Conservation (phyloP, 2,329 filamentous ascomycete species). For the Pseudopyrenochaeta lycopersici region DNA sequence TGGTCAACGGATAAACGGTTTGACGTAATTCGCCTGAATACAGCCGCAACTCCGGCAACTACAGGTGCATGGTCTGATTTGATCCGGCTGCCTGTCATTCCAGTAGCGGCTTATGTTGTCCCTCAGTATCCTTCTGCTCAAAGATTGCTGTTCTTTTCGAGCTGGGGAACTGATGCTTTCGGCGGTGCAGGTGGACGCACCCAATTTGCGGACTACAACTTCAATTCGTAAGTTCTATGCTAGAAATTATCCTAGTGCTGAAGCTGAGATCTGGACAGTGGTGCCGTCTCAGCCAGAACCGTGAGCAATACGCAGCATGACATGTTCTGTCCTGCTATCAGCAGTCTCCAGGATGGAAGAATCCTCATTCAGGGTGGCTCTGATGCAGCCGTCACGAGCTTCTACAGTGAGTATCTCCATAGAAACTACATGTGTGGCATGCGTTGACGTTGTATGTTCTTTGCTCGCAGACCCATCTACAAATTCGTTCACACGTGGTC, state of each 20-base stretch:
- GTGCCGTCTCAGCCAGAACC: constrained; percentile 29
- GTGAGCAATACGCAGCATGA: constrained; percentile 36
- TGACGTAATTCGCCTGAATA: constrained; percentile 30
- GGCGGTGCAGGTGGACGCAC: constrained; percentile 31
- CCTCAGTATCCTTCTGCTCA: constrained; percentile 32
- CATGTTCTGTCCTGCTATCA: constrained; percentile 40
- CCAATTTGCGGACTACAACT: constrained; percentile 39
- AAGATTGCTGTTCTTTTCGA: constrained; percentile 36
- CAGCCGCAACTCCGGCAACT: constrained; percentile 19
- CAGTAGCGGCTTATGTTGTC: constrained; percentile 39
- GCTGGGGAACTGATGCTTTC: constrained; percentile 37
- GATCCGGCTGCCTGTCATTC: constrained; percentile 36
- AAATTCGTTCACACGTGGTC: constrained; percentile 25
- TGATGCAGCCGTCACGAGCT: constrained; percentile 30
- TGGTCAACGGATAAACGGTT: constrained; percentile 41
- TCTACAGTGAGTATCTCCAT: constrained; percentile 10
- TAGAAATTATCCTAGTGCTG: no score
- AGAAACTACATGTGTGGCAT: no score
- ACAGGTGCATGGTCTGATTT: constrained; percentile 37
- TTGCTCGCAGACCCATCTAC: constrained; percentile 17
- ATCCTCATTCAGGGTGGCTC: constrained; percentile 36
- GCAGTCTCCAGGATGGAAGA: constrained; percentile 31
- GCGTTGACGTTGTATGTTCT: no score
- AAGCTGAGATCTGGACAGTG: constrained; percentile 20
- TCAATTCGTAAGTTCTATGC: constrained; percentile 23